Percentiles rank a stretch among this genome's conserved stretches.
Conservation (phyloP, 768 basidiomycete genomes). For the Mycena leptocephala region DNA sequence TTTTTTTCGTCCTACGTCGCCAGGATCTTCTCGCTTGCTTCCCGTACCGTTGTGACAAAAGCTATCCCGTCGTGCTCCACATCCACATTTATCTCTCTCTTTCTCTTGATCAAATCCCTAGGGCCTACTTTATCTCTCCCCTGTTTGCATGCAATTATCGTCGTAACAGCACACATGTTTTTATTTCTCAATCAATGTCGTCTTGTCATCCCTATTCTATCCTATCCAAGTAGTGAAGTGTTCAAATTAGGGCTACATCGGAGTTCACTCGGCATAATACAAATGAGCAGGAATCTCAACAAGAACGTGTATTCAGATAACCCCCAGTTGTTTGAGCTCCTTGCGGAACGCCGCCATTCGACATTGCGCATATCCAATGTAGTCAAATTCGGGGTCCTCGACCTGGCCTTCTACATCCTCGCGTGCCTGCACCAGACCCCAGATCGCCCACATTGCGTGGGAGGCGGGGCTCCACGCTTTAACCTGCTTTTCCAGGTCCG, state of each 20-base stretch:
- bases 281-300: not conserved
- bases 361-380: conserved; percentile 84
- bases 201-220: conserved; percentile 34
- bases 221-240: not conserved
- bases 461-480: conserved; percentile 91
- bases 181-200: conserved; percentile 39
- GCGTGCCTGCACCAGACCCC: conserved; percentile 94
- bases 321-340: conserved; percentile 57
- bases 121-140: conserved; percentile 61
- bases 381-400: conserved; percentile 88
- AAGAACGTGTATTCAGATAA: not conserved
- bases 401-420: conserved; percentile 77
- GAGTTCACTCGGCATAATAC: conserved; percentile 12
- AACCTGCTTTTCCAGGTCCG: conserved; percentile 84
- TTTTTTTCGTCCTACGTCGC: conserved; percentile 33
- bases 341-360: conserved; percentile 77
- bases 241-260: conserved; percentile 32
- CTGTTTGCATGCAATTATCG: conserved; percentile 48
- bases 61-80: conserved; percentile 27
- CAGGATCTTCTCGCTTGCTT: conserved; percentile 33
- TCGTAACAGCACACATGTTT: conserved; percentile 44
- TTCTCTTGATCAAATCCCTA: conserved; percentile 48
- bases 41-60: conserved; percentile 25
- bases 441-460: conserved; percentile 94
- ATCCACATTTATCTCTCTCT: conserved; percentile 43